phyloP scores from a whole-genome alignment of 129 eudicot species.

The carrot (Daucus carota) region DNA sequence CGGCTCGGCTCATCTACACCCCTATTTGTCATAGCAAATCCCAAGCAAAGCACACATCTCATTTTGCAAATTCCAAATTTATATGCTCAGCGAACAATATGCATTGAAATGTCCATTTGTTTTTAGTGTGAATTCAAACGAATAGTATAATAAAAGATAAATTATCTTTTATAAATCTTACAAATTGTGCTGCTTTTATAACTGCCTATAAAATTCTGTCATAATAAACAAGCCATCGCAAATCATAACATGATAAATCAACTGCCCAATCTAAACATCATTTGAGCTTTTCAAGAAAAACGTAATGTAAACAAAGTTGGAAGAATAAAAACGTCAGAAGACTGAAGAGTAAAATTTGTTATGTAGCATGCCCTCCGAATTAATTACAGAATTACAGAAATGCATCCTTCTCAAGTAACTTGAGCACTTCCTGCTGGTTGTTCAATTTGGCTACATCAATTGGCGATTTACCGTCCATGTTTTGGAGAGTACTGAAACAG shows the following conservation, averaged over 20 bases:
- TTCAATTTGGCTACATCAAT: slow-evolving; percentile 88
- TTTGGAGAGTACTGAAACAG: slow-evolving; percentile 72
- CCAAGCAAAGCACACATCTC: too few species aligned
- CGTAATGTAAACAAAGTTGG: not conserved
- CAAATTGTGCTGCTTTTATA: not conserved
- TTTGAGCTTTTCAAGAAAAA: not conserved
- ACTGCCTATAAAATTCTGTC: not conserved
- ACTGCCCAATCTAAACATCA: not conserved
- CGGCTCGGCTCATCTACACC: too few species aligned
- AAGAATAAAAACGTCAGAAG: not conserved
- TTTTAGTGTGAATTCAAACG: not conserved
- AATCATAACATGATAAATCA: not conserved
- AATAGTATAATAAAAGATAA: not conserved
- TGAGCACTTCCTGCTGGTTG: slow-evolving; percentile 61
- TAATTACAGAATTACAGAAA: slow-evolving; percentile 39
- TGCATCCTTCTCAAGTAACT: slow-evolving; percentile 85
- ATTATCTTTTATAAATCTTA: not conserved
- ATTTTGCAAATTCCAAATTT: too few species aligned
- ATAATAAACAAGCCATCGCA: not conserved
- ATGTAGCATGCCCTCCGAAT: not conserved
- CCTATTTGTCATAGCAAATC: too few species aligned
- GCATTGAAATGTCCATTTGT: not conserved
- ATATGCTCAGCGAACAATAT: too few species aligned
- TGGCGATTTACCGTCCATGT: slow-evolving; percentile 90
- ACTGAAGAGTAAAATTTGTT: not conserved